Conservation (phyloP, 805 yeast genomes). For the Yarrowia yakushimensis region DNA sequence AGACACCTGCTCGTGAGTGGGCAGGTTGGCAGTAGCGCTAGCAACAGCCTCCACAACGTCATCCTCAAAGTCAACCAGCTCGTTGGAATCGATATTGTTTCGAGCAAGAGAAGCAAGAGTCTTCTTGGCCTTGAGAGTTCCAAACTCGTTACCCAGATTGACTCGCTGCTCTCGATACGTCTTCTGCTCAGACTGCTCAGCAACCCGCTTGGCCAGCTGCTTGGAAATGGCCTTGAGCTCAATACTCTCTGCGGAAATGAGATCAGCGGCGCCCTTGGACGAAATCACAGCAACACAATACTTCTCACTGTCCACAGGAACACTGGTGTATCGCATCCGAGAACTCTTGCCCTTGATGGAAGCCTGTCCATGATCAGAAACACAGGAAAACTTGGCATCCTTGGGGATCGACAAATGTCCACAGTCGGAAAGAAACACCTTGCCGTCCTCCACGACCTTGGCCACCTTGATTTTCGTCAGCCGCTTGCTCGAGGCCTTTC, state of each 20-base stretch:
- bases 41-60: slow-evolving; percentile 81
- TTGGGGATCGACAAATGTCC: slow-evolving; percentile 5
- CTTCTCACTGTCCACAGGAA: slow-evolving; percentile 6
- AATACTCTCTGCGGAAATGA: slow-evolving; percentile 15
- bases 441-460: background rate
- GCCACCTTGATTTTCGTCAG: slow-evolving; percentile 7
- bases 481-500: slow-evolving; percentile 2
- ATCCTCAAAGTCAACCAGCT: slow-evolving; percentile 66
- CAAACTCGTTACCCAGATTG: slow-evolving; percentile 91
- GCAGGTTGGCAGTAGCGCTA: slow-evolving; percentile 65
- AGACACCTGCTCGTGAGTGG: slow-evolving; percentile 62
- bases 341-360: slow-evolving; percentile 20
- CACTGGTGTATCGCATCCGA: slow-evolving; percentile 21
- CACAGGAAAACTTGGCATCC: slow-evolving; percentile 8
- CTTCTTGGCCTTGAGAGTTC: slow-evolving; percentile 93
- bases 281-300: slow-evolving; percentile 20
- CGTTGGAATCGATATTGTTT: slow-evolving; percentile 82
- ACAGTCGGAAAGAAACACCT: slow-evolving; percentile 10
- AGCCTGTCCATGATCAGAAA: background rate
- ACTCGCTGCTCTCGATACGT: slow-evolving; percentile 52
- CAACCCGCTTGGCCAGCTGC: slow-evolving; percentile 1
- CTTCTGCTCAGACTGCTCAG: background rate
- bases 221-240: slow-evolving; percentile 23
- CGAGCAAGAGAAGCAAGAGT: slow-evolving; percentile 77
- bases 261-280: slow-evolving; percentile 1